A percentile compares a stretch with the other conserved stretches of the same genome.
phyloP scores from a whole-genome alignment of 2,329 filamentous ascomycete genomes.

The Pseudocercospora fuligena region DNA sequence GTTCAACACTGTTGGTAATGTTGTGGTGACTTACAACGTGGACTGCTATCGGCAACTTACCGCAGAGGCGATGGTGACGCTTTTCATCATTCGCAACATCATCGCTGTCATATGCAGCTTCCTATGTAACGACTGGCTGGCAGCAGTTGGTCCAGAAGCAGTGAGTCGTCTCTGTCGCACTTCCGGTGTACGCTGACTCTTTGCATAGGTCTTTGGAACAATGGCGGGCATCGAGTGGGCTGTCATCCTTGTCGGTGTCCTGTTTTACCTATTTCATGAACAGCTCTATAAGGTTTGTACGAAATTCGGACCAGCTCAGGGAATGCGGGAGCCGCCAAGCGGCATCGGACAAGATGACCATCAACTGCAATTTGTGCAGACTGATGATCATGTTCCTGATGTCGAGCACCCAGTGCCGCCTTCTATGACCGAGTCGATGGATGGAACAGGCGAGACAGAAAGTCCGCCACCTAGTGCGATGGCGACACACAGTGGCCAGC shows the following conservation, averaged over 20 bases:
- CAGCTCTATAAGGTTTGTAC: conserved; percentile 21
- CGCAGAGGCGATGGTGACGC: conserved; percentile 38
- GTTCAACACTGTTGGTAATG: conserved; percentile 37
- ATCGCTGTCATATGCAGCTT: conserved; percentile 37
- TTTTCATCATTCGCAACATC: conserved; percentile 39
- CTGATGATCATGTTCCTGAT: background rate
- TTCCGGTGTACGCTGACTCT: background rate
- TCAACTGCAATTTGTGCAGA: background rate
- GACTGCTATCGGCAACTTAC: conserved; percentile 37
- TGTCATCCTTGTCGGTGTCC: conserved; percentile 26
- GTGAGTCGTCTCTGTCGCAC: conserved; percentile 15
- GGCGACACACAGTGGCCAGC: background rate
- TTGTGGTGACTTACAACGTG: conserved; percentile 37
- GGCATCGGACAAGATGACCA: background rate
- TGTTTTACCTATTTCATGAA: conserved; percentile 26
- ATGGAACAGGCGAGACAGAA: background rate
- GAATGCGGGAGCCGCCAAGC: background rate
- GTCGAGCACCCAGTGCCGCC: background rate
- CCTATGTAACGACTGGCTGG: conserved; percentile 36
- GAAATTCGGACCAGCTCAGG: conserved; percentile 29
- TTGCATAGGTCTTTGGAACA: conserved; percentile 32
- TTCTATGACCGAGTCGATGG: background rate
- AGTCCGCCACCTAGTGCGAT: background rate
- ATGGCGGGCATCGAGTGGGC: conserved; percentile 36
- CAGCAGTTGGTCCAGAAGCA: conserved; percentile 23